Evolutionary conservation across 164 flowering plant genomes (phyloP), one percentile per base, ranked within the genome.

Genomic region (Magnolia officinalis): DNA sequence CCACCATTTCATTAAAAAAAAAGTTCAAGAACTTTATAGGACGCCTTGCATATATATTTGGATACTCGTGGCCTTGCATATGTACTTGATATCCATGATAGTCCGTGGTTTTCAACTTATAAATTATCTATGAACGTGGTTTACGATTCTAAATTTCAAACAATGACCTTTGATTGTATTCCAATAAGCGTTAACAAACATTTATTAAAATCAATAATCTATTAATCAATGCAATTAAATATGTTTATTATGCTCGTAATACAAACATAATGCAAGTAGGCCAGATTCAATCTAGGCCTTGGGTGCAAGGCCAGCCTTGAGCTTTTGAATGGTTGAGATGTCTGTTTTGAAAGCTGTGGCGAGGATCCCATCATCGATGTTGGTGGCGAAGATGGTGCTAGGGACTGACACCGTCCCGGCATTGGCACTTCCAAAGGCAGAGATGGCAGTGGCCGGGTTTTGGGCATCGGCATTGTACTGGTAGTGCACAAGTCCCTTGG

Each of bases 371-470:
- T 8, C n/a, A 1, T 70, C 69, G 19, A 75, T 55, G 16, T 51
- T 51, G 26, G 79, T 70, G 11, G 20, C n/a, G 24, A 72, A 77
- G 10, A 77, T n/a, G 13, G 75, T 24, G 11, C 23, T 52, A 9
- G 71, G 64, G 16, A 77, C 23, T 9, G 71, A 50, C 1, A 77
- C 79, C 14, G 52, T 65, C 7, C 79, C 75, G 0, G 84, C 75
- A 61, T 63, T 80, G 8, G 86, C 86, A 37, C 86, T 84, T 0
- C 84, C 81, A 45, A 69, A 66, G 31, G 31, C 70, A 11, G 72
- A 69, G 20, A 69, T 69, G 49, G 50, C 72, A 24, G 9, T 45
- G 0, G 51, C 72, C 16, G 31, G 18, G 11, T 69, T 29, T 5
- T 69, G 3, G 4, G 37, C 26, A 26, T 29, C 45, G 51, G 50